phyloP scores from a whole-genome alignment of 495 filamentous ascomycete species.

The Neurospora sp. region DNA sequence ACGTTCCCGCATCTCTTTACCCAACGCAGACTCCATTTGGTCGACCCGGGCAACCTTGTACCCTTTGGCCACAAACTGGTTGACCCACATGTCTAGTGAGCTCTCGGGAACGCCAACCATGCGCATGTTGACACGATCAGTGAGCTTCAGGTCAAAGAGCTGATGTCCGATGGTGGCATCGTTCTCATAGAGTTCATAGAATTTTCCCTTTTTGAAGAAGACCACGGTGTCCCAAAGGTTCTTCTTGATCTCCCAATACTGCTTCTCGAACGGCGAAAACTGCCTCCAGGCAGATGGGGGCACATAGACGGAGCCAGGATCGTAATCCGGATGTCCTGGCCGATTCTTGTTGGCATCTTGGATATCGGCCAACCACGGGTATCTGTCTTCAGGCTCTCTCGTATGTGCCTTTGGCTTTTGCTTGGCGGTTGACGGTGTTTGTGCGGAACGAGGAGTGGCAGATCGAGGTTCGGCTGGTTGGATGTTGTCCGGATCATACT shows the following conservation, averaged over 20 bases:
- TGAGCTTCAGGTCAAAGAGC: slow-evolving; percentile 95
- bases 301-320: slow-evolving; percentile 84
- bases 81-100: slow-evolving; percentile 83
- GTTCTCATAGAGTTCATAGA: slow-evolving; percentile 97
- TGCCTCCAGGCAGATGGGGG: slow-evolving; percentile 64
- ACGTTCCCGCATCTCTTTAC: slow-evolving; percentile 95
- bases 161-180: slow-evolving; percentile 97
- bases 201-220: slow-evolving; percentile 99
- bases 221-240: slow-evolving; percentile 96
- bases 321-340: slow-evolving; percentile 75
- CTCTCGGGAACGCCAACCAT: slow-evolving; percentile 94
- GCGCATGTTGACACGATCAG: slow-evolving; percentile 97
- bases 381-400: slow-evolving; percentile 70
- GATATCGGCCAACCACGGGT: slow-evolving; percentile 80
- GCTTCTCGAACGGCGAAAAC: slow-evolving; percentile 92
- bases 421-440: slow-evolving; percentile 24
- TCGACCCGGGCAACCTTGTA: slow-evolving; percentile 96
- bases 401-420: slow-evolving; percentile 59
- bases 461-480: slow-evolving; percentile 47
- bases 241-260: slow-evolving; percentile 99
- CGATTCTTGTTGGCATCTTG: slow-evolving; percentile 74
- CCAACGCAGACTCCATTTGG: slow-evolving; percentile 88
- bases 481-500: slow-evolving; percentile 67
- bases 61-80: slow-evolving; percentile 88
- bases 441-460: slow-evolving; percentile 26